phyloP scores from a whole-genome alignment of 306 rosid species.

The Cicer bijugum region DNA sequence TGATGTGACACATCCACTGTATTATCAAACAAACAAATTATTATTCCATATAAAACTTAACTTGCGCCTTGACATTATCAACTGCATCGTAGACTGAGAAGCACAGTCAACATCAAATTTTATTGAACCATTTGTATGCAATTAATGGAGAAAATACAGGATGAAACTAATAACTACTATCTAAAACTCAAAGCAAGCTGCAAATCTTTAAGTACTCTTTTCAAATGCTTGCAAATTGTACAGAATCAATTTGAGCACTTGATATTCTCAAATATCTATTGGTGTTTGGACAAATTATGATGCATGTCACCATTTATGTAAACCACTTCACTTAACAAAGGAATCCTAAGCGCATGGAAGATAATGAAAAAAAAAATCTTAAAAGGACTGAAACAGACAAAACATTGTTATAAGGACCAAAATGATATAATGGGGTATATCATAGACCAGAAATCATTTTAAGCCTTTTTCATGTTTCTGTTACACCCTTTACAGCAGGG shows the following conservation, averaged over 20 bases:
- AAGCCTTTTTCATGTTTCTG: not conserved
- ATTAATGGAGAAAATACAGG: not conserved
- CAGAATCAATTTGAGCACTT: not conserved
- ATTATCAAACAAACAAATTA: slow-evolving; percentile 45
- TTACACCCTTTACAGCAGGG: not conserved
- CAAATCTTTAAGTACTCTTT: not conserved
- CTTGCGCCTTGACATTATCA: slow-evolving; percentile 17
- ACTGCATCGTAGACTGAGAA: slow-evolving; percentile 17
- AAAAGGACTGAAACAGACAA: not conserved
- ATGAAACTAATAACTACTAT: not conserved
- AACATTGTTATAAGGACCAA: not conserved
- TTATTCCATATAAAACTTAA: slow-evolving; percentile 5
- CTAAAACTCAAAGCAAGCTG: slow-evolving; percentile 16
- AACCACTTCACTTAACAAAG: not conserved
- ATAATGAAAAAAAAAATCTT: not conserved
- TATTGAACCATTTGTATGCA: not conserved
- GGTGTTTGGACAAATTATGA: not conserved
- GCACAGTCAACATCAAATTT: not conserved
- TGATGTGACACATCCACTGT: slow-evolving; percentile 94
- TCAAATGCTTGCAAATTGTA: slow-evolving; percentile 14
- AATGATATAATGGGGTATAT: not conserved
- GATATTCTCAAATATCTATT: not conserved
- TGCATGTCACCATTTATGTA: not conserved
- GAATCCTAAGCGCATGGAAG: not conserved
- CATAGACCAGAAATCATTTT: not conserved